Evolutionary conservation across 805 yeast species (phyloP).

Genomic region (Citeromyces matritensis): DNA sequence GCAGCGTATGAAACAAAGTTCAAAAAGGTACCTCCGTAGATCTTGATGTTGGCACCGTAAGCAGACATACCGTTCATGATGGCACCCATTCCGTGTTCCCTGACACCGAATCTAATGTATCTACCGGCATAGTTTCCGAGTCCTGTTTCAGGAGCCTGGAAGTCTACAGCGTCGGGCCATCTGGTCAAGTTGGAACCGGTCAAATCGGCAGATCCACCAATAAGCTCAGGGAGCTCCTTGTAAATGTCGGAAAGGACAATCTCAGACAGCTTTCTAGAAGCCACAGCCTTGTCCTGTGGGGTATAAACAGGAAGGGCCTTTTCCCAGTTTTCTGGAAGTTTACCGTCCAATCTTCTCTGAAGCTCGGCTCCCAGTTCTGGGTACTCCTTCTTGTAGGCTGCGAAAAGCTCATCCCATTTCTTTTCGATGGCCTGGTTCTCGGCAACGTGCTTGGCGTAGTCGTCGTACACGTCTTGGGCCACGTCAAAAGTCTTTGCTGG

Average conservation of each 20-base stretch:
- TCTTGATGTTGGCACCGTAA: conserved; percentile 70
- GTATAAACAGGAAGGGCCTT: conserved; percentile 65
- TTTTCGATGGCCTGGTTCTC: conserved; percentile 55
- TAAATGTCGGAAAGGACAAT: conserved; percentile 49
- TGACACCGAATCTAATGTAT: conserved; percentile 93
- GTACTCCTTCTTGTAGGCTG: conserved; percentile 47
- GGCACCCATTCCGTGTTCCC: conserved; percentile 99
- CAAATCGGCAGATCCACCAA: conserved; percentile 98
- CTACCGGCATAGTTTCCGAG: conserved; percentile 85
- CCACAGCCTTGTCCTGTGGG: conserved; percentile 67
- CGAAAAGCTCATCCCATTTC: conserved; percentile 60
- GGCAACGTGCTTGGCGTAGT: conserved; percentile 39
- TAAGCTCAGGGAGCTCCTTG: conserved; percentile 64
- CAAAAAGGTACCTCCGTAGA: conserved; percentile 95
- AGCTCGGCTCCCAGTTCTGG: conserved; percentile 73
- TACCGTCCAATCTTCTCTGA: conserved; percentile 58
- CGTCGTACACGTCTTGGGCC: conserved; percentile 70
- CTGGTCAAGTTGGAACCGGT: conserved; percentile 95
- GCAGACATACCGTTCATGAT: conserved; percentile 95
- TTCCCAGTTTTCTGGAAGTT: conserved; percentile 78
- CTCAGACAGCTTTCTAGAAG: conserved; percentile 92
- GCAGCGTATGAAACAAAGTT: conserved; percentile 79
- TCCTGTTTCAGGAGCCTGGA: conserved; percentile 75
- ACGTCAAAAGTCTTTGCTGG: conserved; percentile 70
- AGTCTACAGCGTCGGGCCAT: conserved; percentile 70